Evolutionary conservation across 2,329 filamentous ascomycete species (phyloP).

Genomic region (Clarireedia paspali): DNA sequence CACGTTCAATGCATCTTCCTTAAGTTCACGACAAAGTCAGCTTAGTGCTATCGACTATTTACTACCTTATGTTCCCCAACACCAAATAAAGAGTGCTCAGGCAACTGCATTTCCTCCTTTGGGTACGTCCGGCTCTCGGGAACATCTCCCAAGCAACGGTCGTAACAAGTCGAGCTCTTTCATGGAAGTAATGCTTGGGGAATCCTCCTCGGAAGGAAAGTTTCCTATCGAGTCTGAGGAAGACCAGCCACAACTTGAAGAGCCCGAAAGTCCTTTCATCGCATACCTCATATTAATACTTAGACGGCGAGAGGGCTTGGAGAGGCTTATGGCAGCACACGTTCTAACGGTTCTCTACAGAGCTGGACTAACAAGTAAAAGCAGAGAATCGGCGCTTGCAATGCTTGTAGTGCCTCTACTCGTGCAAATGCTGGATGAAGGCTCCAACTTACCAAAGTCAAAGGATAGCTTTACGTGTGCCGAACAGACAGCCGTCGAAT

Average conservation of each 20-base stretch:
- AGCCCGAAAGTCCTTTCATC: slow-evolving; percentile 62
- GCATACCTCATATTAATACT: slow-evolving; percentile 64
- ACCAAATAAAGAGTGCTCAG: slow-evolving; percentile 32
- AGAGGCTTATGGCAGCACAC: slow-evolving; percentile 60
- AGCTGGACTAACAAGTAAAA: slow-evolving; percentile 56
- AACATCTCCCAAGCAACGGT: slow-evolving; percentile 28
- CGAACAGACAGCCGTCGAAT: slow-evolving; percentile 34
- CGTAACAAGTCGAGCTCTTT: slow-evolving; percentile 10
- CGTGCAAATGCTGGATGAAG: slow-evolving; percentile 55
- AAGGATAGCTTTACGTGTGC: slow-evolving; percentile 33
- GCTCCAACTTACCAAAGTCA: slow-evolving; percentile 32
- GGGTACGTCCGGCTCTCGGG: slow-evolving; percentile 35
- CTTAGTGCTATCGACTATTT: slow-evolving; percentile 57
- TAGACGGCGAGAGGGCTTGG: slow-evolving; percentile 47
- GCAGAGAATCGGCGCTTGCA: slow-evolving; percentile 56
- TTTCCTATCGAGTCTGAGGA: slow-evolving; percentile 9
- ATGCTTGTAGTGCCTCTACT: slow-evolving; percentile 64
- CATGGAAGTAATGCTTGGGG: neutral
- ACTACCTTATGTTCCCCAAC: slow-evolving; percentile 47
- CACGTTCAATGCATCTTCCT: slow-evolving; percentile 44
- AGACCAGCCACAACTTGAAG: slow-evolving; percentile 38
- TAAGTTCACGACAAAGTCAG: slow-evolving; percentile 28
- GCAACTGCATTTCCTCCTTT: slow-evolving; percentile 47
- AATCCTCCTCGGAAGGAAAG: neutral
- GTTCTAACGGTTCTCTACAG: slow-evolving; percentile 64